Base-by-base conservation (phyloP, 1,284 basidiomycete species). In the Peniophora sp. region DNA sequence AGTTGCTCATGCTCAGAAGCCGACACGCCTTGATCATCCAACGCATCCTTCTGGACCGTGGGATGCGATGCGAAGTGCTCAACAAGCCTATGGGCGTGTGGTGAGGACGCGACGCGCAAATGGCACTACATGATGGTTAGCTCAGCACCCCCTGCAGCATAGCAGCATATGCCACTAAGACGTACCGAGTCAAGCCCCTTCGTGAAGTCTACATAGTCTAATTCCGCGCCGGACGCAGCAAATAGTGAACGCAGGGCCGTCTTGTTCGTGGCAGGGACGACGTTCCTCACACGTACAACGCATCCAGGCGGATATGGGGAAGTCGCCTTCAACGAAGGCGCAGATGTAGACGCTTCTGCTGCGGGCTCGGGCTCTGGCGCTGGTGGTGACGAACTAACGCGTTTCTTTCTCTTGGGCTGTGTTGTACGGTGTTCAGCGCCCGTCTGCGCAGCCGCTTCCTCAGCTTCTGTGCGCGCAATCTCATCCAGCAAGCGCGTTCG, bases 231-330 rank as follows among this genome's bases (percentile, higher is more conserved):
- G 0, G 74, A 70, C n/a, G 63, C 58, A 3, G 67, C 60, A 55
- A 88, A 82, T 2, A 88, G 62, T 2, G 69, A 64, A 42, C 78
- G 80, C n/a, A 91, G 68, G 0, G 83, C 82, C 1, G 86, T 88
- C 63, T 87, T 88, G 62, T 88, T 90, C 18, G 85, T 86, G 52
- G 80, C 79, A 2, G 77, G 69, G 54, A 89, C 82, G 6, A 91
- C 59, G 58, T 87, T 75, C 43, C 80, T 79, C 6, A 81, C 75
- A 60, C 84, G 85, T 24, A 87, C 70, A 9, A 91, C 76, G 54
- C 85, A 88, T 27, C 74, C 70, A 2, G 64, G 69, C 0, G 88
- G 88, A 59, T 75, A 89, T 0, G 72, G 65, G 2, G 74, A 72
- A 0, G 58, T 59, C 0, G 52, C 51, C 27, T 66, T 64, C 12